Base-by-base conservation (phyloP, 441 rosid genomes). In the Adansonia grandidieri region DNA sequence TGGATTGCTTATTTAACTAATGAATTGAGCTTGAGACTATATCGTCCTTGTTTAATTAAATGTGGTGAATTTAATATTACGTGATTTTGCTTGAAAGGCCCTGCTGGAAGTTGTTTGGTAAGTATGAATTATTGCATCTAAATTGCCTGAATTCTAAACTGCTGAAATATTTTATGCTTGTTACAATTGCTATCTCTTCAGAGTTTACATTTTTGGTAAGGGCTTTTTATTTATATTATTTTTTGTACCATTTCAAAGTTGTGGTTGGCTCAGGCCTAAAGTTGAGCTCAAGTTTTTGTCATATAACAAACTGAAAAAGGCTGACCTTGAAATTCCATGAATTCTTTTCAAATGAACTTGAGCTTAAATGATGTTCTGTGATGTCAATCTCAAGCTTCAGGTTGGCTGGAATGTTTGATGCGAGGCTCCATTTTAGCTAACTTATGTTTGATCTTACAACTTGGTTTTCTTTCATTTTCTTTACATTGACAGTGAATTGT, bases 1-100 rank as follows among this genome's bases (percentile, higher is more conserved):
- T 71, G 75, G 24, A 53, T 71, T 71, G 47, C 28, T 69, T 17
- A 8, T 32, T 53, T 32, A 15, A 8, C 45, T 51, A 32, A 32
- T 53, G 14, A 15, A 71, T 71, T 53, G 75, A 71, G 62, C 63
- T 53, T 71, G 62, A 24, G 75, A 8, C n/a, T 32, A 50, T 70
- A 15, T 53, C 28, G 42, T 53, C 13, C 17, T 53, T 71, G 19
- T 56, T 9, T 71, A 51, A 22, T 71, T 71, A 71, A 71, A 28
- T 51, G 62, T 28, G 63, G 4, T 71, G 63, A 10, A 68, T 68
- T 45, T 45, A 10, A 22, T 48, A 20, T 20, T 13, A 47, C 47
- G 10, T 6, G 17, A 47, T 69, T 69, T 45, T 22, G 17, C 57
- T 69, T 20, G 40, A 47, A 68, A 5, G 57, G 57, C 19, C 57